Evolutionary conservation across 2,329 filamentous ascomycete genomes (phyloP), one percentile per base, ranked within the genome.

Genomic region (Exophiala mesophila): DNA sequence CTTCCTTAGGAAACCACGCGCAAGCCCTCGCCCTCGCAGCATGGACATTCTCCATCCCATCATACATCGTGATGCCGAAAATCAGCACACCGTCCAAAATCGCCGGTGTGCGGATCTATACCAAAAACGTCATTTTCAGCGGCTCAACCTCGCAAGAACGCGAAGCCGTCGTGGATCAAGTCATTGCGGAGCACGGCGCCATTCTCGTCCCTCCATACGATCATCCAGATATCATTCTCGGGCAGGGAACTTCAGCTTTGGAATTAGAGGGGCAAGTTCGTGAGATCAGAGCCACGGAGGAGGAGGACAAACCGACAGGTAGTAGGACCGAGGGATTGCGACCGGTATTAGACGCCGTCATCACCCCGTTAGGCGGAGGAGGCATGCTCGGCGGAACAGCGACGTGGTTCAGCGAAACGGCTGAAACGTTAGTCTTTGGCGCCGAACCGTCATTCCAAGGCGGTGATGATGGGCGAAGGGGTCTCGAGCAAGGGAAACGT

Each of bases 1-100:
- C 15, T 13, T 15, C 12, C 16, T 35, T 50, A 90, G 89, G 90
- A 46, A 97, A 97, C 67, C 92, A 97, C 61, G 90, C 90, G 0
- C 88, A 95, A 71, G 90, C 92, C 2, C 80, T 97, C 43, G 80
- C 90, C 2, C 82, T 96, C 37, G 90, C 90, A 0, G 88, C 90
- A 2, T 73, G 72, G 13, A 82, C 82, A 26, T 78, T 83, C 59
- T 68, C 72, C 39, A 81, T 96, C 49, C 82, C 83, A 8, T 87
- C 88, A 0, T 79, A 90, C 68, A 89, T 97, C 59, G 82, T 97
- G 45, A 97, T 97, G 90, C 90, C 90, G 0, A 63, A 67, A n/a
- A 92, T 92, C 59, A 83, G 82, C 43, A 83, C 85, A 0, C 77
- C 85, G n/a, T 82, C 81, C 50, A 97, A 97, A 65, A 88, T 96